A percentile compares a stretch with the other conserved stretches of the same genome.
Conservation (phyloP, 352 stramenopile species). For the Phytophthora quininea region DNA sequence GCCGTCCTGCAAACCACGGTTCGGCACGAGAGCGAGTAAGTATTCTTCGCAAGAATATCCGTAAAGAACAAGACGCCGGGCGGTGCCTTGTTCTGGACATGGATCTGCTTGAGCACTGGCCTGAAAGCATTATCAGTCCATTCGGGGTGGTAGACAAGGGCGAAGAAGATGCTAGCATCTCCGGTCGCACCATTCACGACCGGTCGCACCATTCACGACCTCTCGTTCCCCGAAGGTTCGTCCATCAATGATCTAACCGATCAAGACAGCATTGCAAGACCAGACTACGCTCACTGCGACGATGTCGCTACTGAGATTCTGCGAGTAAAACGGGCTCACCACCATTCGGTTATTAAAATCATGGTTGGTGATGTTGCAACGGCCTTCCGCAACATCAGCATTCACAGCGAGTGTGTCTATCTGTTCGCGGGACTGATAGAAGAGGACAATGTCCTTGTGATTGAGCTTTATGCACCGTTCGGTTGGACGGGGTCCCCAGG, state of each 20-base stretch:
- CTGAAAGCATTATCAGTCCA: conserved; percentile 7
- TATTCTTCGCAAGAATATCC: conserved; percentile 13
- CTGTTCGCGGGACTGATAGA: conserved; percentile 7
- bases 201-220: not conserved
- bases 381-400: conserved; percentile 3
- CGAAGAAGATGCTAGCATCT: not conserved
- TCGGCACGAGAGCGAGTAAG: not conserved
- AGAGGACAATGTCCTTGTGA: conserved; percentile 15
- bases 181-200: not conserved
- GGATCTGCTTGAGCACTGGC: conserved; percentile 6
- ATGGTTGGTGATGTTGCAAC: conserved; percentile 4
- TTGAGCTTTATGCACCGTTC: conserved; percentile 8
- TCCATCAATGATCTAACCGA: conserved; percentile 19
- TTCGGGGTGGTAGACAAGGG: conserved; percentile 15
- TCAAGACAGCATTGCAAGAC: conserved; percentile 5
- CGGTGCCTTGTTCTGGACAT: conserved; percentile 14
- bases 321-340: not conserved
- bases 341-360: not conserved
- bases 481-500: conserved; percentile 15
- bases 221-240: not conserved
- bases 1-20: conserved; percentile 1
- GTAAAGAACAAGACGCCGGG: conserved; percentile 6
- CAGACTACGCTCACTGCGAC: conserved; percentile 6
- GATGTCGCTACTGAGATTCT: conserved; percentile 5
- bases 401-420: conserved; percentile 14